Base-by-base conservation (phyloP, 2,329 filamentous ascomycete species). In the Didymellaceae sp. region DNA sequence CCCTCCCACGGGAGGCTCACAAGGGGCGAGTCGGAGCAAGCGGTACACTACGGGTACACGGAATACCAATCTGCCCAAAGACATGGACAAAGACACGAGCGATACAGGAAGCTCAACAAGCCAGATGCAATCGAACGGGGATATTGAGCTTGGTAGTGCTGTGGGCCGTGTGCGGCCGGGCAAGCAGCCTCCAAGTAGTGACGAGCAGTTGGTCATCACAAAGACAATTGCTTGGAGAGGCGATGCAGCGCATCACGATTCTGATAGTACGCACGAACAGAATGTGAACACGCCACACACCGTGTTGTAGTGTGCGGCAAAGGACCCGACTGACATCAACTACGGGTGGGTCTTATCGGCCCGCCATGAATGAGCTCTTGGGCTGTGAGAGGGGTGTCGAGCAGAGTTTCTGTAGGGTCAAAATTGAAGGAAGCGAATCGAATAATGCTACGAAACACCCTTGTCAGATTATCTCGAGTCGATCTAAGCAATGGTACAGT, bases 171-270 rank as follows among this genome's bases (percentile, higher is more conserved):
- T 11, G 10, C 42, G 6, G 10, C 11, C 37, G 6, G 16, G 9
- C 4, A 18, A 7, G 2, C 30, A 9, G n/a, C 13, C 16, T 21
- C 28, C 18, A 10, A 17, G 17, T 11, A 49, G 32, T 9, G 33
- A 41, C 7, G 38, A 44, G 6, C 32, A 49, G 18, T 20, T 47
- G 5, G 33, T 39, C 10, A 54, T 54, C 6, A 54, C 38, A 1
- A 57, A 54, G 46, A 54, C 31, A 18, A 26, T 54, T 4, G 45
- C 50, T 10, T 57, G 50, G 46, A 40, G 10, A 20, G 26, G 41
- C 13, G 45, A 53, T 30, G 32, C 32, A 20, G 37, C 33, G 4
- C 44, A 48, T 11, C 32, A 16, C 6, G 50, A 53, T 17, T 44
- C 34, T n/a, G 44, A 53, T n/a, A 45, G 44, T 16, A 25, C 40